A percentile compares a stretch with the other conserved stretches of the same genome.
phyloP scores from a whole-genome alignment of 2,329 filamentous ascomycete genomes.

The Mycosphaerella sp. region DNA sequence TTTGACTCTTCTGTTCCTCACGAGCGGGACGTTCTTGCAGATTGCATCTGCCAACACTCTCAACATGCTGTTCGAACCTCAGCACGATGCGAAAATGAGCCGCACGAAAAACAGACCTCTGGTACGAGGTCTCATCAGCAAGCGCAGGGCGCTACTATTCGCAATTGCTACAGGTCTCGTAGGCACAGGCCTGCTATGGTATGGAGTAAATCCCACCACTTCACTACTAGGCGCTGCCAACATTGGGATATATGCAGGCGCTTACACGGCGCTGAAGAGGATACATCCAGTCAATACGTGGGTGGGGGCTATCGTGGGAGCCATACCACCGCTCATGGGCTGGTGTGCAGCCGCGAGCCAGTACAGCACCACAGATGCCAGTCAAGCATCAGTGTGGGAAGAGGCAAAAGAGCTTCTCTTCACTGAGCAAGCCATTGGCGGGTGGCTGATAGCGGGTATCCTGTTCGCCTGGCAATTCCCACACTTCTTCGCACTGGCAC shows the following conservation, averaged over 20 bases:
- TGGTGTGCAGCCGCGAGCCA: conserved; percentile 94
- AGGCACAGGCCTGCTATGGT: conserved; percentile 70
- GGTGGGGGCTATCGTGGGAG: conserved; percentile 87
- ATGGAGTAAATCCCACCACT: conserved; percentile 90
- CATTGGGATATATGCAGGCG: conserved; percentile 80
- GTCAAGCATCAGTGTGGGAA: conserved; percentile 21
- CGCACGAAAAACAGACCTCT: conserved; percentile 88
- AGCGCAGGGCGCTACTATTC: conserved; percentile 67
- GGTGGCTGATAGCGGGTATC: conserved; percentile 79
- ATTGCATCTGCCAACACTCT: conserved; percentile 88
- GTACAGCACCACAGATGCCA: conserved; percentile 50
- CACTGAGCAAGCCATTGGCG: conserved; percentile 50
- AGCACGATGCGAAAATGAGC: conserved; percentile 86
- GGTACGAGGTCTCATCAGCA: conserved; percentile 71
- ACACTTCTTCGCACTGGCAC: conserved; percentile 92
- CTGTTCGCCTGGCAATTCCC: conserved; percentile 97
- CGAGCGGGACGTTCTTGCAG: conserved; percentile 74
- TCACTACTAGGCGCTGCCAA: conserved; percentile 79
- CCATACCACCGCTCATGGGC: conserved; percentile 93
- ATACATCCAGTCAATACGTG: conserved; percentile 86
- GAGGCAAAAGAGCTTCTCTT: conserved; percentile 34
- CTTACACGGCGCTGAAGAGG: conserved; percentile 90
- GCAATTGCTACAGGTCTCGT: conserved; percentile 64
- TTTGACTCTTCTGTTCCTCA: conserved; percentile 86
- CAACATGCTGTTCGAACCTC: conserved; percentile 94